Conservation (phyloP, 2,329 filamentous ascomycete genomes). For the Pleoardoris graminearum region DNA sequence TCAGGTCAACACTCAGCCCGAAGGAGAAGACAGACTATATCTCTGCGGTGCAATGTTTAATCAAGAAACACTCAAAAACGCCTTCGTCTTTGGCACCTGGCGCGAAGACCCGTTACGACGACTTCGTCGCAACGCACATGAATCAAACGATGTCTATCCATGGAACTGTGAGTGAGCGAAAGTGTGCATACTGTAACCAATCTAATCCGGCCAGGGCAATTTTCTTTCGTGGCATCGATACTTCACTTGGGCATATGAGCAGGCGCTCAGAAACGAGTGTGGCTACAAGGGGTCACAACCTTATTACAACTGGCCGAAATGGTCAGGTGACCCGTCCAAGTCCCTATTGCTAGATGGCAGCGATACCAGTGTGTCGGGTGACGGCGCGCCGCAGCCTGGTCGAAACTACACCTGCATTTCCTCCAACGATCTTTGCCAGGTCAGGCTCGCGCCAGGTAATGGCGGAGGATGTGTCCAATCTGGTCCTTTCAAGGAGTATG, state of each 20-base stretch:
- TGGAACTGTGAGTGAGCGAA: conserved; percentile 30
- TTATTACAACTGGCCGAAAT: conserved; percentile 59
- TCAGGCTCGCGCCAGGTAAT: conserved; percentile 53
- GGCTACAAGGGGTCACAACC: conserved; percentile 49
- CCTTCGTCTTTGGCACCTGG: conserved; percentile 15
- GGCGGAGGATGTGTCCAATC: conserved; percentile 60
- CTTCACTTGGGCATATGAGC: conserved; percentile 49
- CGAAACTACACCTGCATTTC: conserved; percentile 39
- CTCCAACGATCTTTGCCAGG: conserved; percentile 20
- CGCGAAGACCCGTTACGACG: conserved; percentile 21
- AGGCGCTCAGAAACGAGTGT: conserved; percentile 48
- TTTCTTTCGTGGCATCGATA: conserved; percentile 50
- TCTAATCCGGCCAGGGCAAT: conserved; percentile 27
- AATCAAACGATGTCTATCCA: conserved; percentile 41
- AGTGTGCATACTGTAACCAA: not conserved
- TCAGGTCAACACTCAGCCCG: conserved; percentile 13
- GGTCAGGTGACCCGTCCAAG: conserved; percentile 48
- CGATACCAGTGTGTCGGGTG: conserved; percentile 52
- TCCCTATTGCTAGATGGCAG: conserved; percentile 62
- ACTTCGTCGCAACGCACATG: conserved; percentile 29
- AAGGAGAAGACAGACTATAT: not conserved
- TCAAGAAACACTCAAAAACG: not conserved
- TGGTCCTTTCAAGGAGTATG: conserved; percentile 56
- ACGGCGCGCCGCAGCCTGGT: conserved; percentile 45
- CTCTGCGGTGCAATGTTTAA: not conserved